These are phyloP conservation scores for Dispira simplex DNA, from an alignment of 192 early-diverging fungal genomes.

Conservation along the genomic window DNA sequence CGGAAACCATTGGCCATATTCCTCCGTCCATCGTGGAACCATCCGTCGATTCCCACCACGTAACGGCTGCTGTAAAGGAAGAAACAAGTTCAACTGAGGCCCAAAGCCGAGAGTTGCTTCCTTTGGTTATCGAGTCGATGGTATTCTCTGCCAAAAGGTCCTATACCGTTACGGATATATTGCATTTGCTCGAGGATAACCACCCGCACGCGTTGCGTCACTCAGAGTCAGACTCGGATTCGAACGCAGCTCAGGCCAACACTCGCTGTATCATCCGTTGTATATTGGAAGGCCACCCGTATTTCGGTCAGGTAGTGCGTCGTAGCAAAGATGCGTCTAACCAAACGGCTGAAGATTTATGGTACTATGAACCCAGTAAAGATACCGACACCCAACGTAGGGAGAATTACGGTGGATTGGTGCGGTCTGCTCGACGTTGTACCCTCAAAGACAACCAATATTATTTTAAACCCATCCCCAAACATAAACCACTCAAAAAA, in stretches of 20 bases:
- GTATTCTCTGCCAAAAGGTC: conserved; percentile 33
- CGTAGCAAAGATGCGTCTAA: conserved; percentile 31
- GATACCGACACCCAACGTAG: conserved; percentile 24
- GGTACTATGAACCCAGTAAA: conserved; percentile 30
- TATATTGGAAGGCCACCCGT: conserved; percentile 23
- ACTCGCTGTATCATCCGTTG: conserved; percentile 12
- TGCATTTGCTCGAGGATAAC: conserved; percentile 15
- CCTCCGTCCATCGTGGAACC: not conserved
- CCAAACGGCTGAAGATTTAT: conserved; percentile 27
- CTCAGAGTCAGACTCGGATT: too few species aligned
- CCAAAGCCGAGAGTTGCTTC: conserved; percentile 15
- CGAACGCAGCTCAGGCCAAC: too few species aligned
- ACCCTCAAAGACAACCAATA: conserved; percentile 36
- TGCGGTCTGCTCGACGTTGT: conserved; percentile 29
- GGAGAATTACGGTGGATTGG: conserved; percentile 29
- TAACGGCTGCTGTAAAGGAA: not conserved
- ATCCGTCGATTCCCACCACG: not conserved
- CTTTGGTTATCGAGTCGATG: conserved; percentile 27
- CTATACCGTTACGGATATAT: conserved; percentile 30
- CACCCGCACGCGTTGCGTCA: conserved; percentile 1
- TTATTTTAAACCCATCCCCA: conserved; percentile 33
- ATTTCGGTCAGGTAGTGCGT: conserved; percentile 33
- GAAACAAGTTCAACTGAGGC: not conserved
- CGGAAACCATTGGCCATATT: not conserved
- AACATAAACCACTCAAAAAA: conserved; percentile 15